Percentiles rank a stretch among this genome's conserved stretches.
phyloP scores from a whole-genome alignment of 306 rosid species.

The Chamaecrista fasciculata region DNA sequence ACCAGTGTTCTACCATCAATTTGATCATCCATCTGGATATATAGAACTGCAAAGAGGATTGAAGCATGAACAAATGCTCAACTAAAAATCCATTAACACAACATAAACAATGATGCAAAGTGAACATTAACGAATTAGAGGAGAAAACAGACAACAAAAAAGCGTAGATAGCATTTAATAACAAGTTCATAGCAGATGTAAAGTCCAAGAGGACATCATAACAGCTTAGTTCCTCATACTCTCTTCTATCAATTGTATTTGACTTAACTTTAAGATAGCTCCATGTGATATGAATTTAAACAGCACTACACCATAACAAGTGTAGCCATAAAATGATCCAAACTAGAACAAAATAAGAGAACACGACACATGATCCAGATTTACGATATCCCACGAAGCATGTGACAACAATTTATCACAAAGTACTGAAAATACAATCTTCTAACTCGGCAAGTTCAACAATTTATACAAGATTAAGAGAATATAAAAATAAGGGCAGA shows the following conservation, averaged over 20 bases:
- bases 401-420: not conserved
- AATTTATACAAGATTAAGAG: slow-evolving; percentile 10
- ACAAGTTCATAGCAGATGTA: not conserved
- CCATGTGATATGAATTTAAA: not conserved
- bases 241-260: not conserved
- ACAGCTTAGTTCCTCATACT: slow-evolving; percentile 12
- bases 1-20: slow-evolving; percentile 80
- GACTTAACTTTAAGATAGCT: not conserved
- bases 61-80: slow-evolving; percentile 1
- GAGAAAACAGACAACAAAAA: not conserved
- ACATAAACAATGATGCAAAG: not conserved
- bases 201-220: not conserved
- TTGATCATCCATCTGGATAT: slow-evolving; percentile 94
- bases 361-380: not conserved
- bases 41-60: slow-evolving; percentile 58
- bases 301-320: not conserved
- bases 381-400: slow-evolving; percentile 3
- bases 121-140: not conserved
- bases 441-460: slow-evolving; percentile 13
- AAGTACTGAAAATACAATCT: not conserved
- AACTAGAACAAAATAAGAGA: slow-evolving; percentile 1
- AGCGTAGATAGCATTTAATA: not conserved
- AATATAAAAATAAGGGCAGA: not conserved
- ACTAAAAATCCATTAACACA: not conserved
- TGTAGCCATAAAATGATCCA: slow-evolving; percentile 8